Evolutionary conservation across 805 yeast species (phyloP).

Genomic region (Candida sakaeoensis): DNA sequence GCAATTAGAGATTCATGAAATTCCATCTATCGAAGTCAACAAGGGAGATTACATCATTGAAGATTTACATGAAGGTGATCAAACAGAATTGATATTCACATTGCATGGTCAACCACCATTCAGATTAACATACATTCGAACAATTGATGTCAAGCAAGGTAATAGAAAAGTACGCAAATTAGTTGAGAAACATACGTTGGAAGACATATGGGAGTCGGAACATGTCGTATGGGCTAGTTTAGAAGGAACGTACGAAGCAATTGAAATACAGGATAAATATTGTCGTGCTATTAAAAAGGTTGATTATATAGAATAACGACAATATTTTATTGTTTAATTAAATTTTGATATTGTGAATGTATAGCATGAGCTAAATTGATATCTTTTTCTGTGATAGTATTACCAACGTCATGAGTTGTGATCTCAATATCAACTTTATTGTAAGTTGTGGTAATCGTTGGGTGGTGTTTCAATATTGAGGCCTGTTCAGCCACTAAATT

Average conservation of each 20-base stretch:
- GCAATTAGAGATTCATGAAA: constrained; percentile 37
- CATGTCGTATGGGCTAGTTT: constrained; percentile 72
- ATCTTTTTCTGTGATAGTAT: constrained; percentile 52
- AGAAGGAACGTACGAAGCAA: constrained; percentile 93
- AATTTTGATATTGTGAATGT: constrained; percentile 12
- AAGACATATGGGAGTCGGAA: constrained; percentile 66
- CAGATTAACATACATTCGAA: constrained; percentile 76
- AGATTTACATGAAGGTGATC: constrained; percentile 93
- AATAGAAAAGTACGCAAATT: constrained; percentile 21
- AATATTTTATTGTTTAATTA: not conserved
- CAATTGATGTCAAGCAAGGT: constrained; percentile 36
- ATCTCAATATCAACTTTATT: constrained; percentile 51
- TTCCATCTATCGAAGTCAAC: constrained; percentile 76
- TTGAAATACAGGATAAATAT: constrained; percentile 79
- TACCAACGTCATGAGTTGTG: constrained; percentile 62
- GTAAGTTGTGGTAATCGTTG: constrained; percentile 61
- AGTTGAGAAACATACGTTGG: constrained; percentile 56
- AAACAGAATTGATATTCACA: constrained; percentile 78
- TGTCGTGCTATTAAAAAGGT: constrained; percentile 41
- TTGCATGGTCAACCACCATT: constrained; percentile 92
- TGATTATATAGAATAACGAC: constrained; percentile 9
- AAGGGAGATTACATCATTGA: constrained; percentile 74
- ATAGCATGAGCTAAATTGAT: constrained; percentile 49
- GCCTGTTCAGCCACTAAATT: constrained; percentile 55
- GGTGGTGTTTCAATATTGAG: constrained; percentile 65